Evolutionary conservation across 768 basidiomycete genomes (phyloP).

Genomic region (Neoboletus magnificus): DNA sequence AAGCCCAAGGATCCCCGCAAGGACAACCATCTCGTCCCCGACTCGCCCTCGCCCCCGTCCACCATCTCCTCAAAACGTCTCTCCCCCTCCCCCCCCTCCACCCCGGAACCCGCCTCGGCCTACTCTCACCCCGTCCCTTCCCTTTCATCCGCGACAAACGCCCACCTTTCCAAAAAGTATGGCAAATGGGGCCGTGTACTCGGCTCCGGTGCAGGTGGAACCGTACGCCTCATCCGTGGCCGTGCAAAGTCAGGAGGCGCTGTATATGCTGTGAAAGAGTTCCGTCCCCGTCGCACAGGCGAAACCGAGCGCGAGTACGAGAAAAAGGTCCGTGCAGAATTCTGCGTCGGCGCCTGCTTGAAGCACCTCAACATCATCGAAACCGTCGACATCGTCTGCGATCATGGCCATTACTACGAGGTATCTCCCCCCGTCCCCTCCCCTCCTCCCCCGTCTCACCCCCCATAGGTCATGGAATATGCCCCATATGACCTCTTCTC

Average conservation of each 20-base stretch:
- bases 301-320: conserved; percentile 97
- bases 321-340: conserved; percentile 99
- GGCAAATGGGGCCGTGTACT: conserved; percentile 98
- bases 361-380: conserved; percentile 97
- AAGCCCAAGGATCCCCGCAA: conserved; percentile 14
- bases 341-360: conserved; percentile 92
- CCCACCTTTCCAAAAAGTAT: conserved; percentile 96
- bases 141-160: conserved; percentile 79
- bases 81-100: conserved; percentile 26
- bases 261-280: conserved; percentile 97
- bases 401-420: conserved; percentile 99
- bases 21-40: conserved; percentile 10
- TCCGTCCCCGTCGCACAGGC: conserved; percentile 81
- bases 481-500: conserved; percentile 98
- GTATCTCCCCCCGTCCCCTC: conserved; percentile 39
- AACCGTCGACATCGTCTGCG: conserved; percentile 96
- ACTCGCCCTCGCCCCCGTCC: conserved; percentile 36
- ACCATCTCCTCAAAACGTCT: conserved; percentile 23
- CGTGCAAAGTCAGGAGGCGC: conserved; percentile 74
- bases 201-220: conserved; percentile 97
- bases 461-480: conserved; percentile 92
- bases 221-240: conserved; percentile 92
- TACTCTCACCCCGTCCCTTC: conserved; percentile 47
- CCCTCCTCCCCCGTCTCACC: conserved; percentile 3
- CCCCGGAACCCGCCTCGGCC: conserved; percentile 23